Base-by-base conservation (phyloP, 345 rosid species). In the Lepidium africanum region DNA sequence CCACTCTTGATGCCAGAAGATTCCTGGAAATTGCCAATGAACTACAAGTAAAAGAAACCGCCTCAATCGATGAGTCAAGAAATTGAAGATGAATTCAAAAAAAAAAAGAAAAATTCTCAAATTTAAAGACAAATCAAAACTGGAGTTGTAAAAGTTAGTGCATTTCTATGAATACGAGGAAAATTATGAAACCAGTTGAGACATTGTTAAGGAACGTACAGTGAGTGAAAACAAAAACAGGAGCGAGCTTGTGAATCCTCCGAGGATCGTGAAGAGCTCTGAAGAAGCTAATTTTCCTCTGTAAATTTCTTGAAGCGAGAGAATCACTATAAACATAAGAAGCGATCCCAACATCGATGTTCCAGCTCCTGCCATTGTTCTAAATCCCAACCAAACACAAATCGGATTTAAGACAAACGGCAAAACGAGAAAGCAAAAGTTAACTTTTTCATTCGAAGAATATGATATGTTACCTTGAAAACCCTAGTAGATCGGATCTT, bases 21-120 rank as follows among this genome's bases (percentile, higher is more conserved):
- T 74, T 88, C 99, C 76, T 91, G 96, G 75, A 84, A 86, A 79
- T 86, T 92, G 23, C 94, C 92, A 63, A 92, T 81, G 79, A 91
- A 88, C 96, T 94, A 85, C 82, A 84, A 59, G 12, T 65, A 74
- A 9, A 9, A 21, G 8, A 62, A 58, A 47, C 21, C 36, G 9
- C 30, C 27, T 27, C 74, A 59, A 38, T 38, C 7, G 6, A 17
- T 25, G 1, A 69, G 10, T 9, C 46, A 48, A 30, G 19, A 58
- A 4, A 39, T 38, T 27, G 14, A 38, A 46, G 39, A 36, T 4
- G 11, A 17, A 17, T 55, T 17, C 33, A 25, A 55, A 3, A 21
- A 10, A 25, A 69, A 17, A 27, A 27, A 21, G 2, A 21, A 21
- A 38, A 38, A 41, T 30, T 70, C n/a, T 60, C 33, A 49, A 8